Evolutionary conservation across 1,284 basidiomycete species (phyloP).

Genomic region (Moniliophthora roreri): DNA sequence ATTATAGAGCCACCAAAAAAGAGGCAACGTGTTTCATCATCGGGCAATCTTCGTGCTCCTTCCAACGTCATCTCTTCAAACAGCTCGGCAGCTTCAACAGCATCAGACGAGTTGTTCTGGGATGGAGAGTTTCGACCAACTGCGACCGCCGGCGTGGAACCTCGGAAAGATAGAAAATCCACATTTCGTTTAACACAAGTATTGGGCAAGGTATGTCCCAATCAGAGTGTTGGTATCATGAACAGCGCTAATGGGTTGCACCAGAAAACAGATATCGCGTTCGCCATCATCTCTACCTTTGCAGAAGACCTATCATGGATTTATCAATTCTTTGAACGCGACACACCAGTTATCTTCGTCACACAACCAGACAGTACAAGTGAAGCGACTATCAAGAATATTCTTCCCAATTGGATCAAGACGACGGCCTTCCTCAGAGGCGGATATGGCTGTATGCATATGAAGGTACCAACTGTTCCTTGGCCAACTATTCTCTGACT

Average conservation of each 20-base stretch:
- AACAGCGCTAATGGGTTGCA: slow-evolving; percentile 1
- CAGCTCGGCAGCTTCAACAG: slow-evolving; percentile 19
- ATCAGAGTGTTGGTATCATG: slow-evolving; percentile 7
- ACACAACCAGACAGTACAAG: slow-evolving; percentile 58
- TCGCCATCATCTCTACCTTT: slow-evolving; percentile 76
- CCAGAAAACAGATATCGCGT: slow-evolving; percentile 65
- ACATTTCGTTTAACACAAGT: slow-evolving; percentile 68
- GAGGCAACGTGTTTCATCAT: slow-evolving; percentile 48
- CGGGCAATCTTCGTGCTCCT: not conserved
- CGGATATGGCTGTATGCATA: slow-evolving; percentile 76
- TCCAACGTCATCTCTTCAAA: not conserved
- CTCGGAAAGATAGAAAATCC: slow-evolving; percentile 53
- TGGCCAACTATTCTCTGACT: slow-evolving; percentile 3
- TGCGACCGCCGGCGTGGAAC: slow-evolving; percentile 59
- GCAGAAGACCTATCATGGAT: slow-evolving; percentile 65
- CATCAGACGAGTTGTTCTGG: slow-evolving; percentile 59
- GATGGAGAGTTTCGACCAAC: slow-evolving; percentile 74
- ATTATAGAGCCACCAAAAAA: slow-evolving; percentile 44
- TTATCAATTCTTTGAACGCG: slow-evolving; percentile 61
- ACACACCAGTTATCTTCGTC: slow-evolving; percentile 70
- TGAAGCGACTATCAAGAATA: slow-evolving; percentile 54
- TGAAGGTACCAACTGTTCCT: slow-evolving; percentile 57
- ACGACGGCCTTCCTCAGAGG: slow-evolving; percentile 61
- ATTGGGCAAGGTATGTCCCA: slow-evolving; percentile 52
- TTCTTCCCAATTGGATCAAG: slow-evolving; percentile 72